Evolutionary conservation across 352 stramenopile species (phyloP).

Genomic region (Globisporangium heterothallicum): DNA sequence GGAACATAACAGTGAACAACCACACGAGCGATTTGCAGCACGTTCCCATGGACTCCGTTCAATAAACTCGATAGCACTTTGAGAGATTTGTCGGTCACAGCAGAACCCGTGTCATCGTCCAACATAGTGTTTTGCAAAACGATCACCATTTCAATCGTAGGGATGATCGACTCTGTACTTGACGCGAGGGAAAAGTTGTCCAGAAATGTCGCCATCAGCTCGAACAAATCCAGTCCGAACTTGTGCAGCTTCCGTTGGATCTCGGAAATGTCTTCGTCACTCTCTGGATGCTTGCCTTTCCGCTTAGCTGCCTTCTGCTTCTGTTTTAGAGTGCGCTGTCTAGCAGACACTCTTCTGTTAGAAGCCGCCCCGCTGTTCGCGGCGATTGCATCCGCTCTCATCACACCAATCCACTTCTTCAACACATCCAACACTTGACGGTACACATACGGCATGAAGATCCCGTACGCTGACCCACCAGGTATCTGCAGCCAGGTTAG

Average conservation of each 20-base stretch:
- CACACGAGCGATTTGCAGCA: constrained; percentile 43
- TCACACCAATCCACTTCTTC: constrained; percentile 67
- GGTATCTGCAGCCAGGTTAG: constrained; percentile 76
- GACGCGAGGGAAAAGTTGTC: constrained; percentile 51
- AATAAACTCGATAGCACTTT: constrained; percentile 43
- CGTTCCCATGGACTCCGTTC: constrained; percentile 47
- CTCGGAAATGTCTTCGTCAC: constrained; percentile 18
- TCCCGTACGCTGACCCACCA: constrained; percentile 68
- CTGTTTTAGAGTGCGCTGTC: constrained; percentile 12
- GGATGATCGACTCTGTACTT: constrained; percentile 67
- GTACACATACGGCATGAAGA: constrained; percentile 87
- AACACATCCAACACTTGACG: constrained; percentile 71
- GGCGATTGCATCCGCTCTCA: constrained; percentile 15
- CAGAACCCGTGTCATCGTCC: constrained; percentile 32
- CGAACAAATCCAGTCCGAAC: constrained; percentile 52
- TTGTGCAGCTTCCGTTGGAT: constrained; percentile 35
- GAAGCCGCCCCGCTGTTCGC: constrained; percentile 1
- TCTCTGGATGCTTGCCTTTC: constrained; percentile 12
- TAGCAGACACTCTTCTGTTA: constrained; percentile 2
- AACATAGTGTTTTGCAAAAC: constrained; percentile 47
- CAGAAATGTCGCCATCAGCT: constrained; percentile 57
- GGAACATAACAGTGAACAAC: constrained; percentile 73
- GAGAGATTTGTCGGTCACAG: constrained; percentile 32
- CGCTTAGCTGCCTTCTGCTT: constrained; percentile 12
- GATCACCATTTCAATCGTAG: constrained; percentile 63